Conservation (phyloP, 371 early-diverging fungal species). For the Mortierella sp. region DNA sequence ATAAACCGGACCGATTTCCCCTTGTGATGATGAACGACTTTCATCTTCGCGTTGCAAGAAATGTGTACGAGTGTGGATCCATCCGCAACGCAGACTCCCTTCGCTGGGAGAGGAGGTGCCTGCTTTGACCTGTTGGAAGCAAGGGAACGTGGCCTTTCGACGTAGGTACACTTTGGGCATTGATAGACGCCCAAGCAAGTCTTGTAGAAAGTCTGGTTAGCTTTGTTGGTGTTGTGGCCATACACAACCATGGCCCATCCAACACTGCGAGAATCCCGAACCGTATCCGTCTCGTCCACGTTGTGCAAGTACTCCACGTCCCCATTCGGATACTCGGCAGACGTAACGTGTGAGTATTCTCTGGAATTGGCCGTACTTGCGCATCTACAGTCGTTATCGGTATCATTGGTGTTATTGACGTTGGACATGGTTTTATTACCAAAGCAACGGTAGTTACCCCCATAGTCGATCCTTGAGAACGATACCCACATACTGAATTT, state of each 20-base stretch:
- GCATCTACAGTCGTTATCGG: too few relatives aligned
- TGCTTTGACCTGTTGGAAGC: too few relatives aligned
- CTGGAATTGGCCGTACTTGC: too few relatives aligned
- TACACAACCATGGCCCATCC: slow-evolving; percentile 2
- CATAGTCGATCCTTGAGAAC: too few relatives aligned
- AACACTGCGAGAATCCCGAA: neutral
- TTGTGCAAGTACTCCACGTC: neutral
- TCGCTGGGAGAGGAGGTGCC: too few relatives aligned
- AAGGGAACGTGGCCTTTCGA: neutral
- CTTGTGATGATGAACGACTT: neutral
- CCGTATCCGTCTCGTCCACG: neutral
- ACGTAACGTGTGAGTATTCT: neutral
- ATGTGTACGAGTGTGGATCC: neutral
- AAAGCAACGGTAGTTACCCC: too few relatives aligned
- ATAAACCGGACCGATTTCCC: neutral
- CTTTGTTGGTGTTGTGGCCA: neutral
- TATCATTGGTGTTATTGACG: too few relatives aligned
- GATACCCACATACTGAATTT: too few relatives aligned
- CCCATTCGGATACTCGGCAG: neutral
- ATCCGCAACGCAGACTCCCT: too few relatives aligned
- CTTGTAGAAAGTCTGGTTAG: neutral
- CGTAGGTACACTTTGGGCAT: neutral
- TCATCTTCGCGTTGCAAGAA: neutral
- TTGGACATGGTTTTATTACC: too few relatives aligned
- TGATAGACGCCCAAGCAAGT: neutral